phyloP scores from a whole-genome alignment of 768 basidiomycete species.

The Calvatia gigantea region DNA sequence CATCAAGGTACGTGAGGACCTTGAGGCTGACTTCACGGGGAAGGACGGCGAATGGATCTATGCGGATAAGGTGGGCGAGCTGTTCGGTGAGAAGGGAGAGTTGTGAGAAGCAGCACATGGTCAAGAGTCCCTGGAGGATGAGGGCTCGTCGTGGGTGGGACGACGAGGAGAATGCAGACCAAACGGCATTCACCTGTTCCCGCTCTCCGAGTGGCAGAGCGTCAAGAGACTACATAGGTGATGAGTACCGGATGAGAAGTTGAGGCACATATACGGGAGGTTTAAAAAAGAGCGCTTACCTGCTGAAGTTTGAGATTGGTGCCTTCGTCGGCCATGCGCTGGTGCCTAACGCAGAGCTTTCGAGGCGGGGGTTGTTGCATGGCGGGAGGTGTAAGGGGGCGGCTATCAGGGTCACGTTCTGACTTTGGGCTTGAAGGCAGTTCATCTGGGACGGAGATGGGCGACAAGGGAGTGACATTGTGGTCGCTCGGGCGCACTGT shows the following conservation, averaged over 20 bases:
- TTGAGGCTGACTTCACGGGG: constrained; percentile 89
- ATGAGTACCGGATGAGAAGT: constrained; percentile 11
- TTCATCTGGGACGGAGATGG: constrained; percentile 12
- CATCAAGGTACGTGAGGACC: constrained; percentile 86
- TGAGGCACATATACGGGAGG: not conserved
- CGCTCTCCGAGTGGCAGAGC: constrained; percentile 83
- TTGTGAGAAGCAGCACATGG: constrained; percentile 99
- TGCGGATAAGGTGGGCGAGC: constrained; percentile 86
- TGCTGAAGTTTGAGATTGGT: constrained; percentile 90
- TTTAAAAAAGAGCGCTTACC: constrained; percentile 39
- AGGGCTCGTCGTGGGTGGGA: constrained; percentile 87
- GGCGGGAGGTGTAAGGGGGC: constrained; percentile 21
- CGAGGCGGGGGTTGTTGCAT: constrained; percentile 43
- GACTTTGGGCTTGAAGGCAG: constrained; percentile 11
- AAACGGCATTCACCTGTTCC: constrained; percentile 84
- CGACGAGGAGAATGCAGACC: constrained; percentile 96
- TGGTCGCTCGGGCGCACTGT: constrained; percentile 15
- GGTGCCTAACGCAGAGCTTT: constrained; percentile 90
- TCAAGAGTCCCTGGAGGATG: constrained; percentile 94
- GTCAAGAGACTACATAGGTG: constrained; percentile 78
- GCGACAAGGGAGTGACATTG: constrained; percentile 13
- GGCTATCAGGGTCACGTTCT: constrained; percentile 1
- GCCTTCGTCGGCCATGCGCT: constrained; percentile 95
- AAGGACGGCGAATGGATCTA: constrained; percentile 90
- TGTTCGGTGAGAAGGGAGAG: constrained; percentile 94